These are phyloP conservation scores for Cyberlindnera americana DNA, from an alignment of 805 yeast species.

Conservation along the genomic window DNA sequence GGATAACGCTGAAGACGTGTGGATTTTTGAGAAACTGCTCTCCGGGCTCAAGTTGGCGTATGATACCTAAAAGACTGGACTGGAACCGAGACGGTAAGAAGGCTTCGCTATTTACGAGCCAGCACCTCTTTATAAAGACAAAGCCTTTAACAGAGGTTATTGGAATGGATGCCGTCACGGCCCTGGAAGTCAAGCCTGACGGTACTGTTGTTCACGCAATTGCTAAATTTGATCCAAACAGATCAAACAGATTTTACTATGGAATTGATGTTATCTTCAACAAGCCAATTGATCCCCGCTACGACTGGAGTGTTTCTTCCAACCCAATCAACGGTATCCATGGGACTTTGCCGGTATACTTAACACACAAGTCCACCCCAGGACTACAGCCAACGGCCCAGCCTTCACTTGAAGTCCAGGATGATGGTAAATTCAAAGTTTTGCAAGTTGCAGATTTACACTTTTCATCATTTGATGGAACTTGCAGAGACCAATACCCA, in stretches of 20 bases:
- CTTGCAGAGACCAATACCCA: slow-evolving; percentile 73
- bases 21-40: slow-evolving; percentile 2
- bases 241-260: slow-evolving; percentile 16
- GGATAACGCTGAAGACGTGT: slow-evolving; percentile 7
- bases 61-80: slow-evolving; percentile 12
- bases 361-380: slow-evolving; percentile 24
- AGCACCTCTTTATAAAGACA: slow-evolving; percentile 17
- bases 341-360: slow-evolving; percentile 19
- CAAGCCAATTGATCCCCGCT: slow-evolving; percentile 68
- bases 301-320: slow-evolving; percentile 50
- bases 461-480: slow-evolving; percentile 78
- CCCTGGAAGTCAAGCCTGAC: slow-evolving; percentile 4
- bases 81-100: slow-evolving; percentile 12
- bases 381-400: slow-evolving; percentile 5
- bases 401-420: slow-evolving; percentile 23
- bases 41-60: slow-evolving; percentile 8
- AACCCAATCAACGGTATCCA: slow-evolving; percentile 6
- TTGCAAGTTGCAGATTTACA: slow-evolving; percentile 91
- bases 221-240: slow-evolving; percentile 31
- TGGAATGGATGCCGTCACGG: slow-evolving; percentile 7
- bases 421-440: slow-evolving; percentile 62
- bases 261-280: slow-evolving; percentile 69
- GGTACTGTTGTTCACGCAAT: slow-evolving; percentile 41
- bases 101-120: slow-evolving; percentile 11
- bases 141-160: slow-evolving; percentile 6